Evolutionary conservation across 2,329 filamentous ascomycete species (phyloP), one percentile per base, ranked within the genome.

Genomic region (Myriosclerotinia duriaeana): DNA sequence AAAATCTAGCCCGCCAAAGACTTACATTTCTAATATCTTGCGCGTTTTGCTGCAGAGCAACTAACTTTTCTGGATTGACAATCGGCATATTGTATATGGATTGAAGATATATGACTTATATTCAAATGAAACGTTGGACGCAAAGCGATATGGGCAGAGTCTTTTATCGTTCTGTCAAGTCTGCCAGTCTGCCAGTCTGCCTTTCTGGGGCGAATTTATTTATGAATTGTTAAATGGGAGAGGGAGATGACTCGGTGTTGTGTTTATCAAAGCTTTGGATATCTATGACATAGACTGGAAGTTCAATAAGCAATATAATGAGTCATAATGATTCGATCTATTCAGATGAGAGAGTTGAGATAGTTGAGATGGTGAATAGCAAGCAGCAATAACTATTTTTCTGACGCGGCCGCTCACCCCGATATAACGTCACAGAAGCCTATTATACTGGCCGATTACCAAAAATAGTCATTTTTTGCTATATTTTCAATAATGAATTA

Each of bases 1-100:
- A n/a, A 61, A 65, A 68, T 66, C 55, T 72, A 61, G 71, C 71
- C 71, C 71, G 65, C 70, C 67, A 53, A 44, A 69, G 71, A 74
- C 86, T 78, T 83, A 96, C 93, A 85, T 99, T 99, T 82, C 95
- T 87, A 77, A 99, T 90, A 79, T 93, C 91, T 71, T 93, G 87
- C 73, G 93, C 87, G 77, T 93, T 90, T 78, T 88, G 87, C 83
- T 99, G 95, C 73, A 99, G 87, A 79, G 88, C 87, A 73, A 95
- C 90, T 76, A 99, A 87, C 83, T 96, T 93, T 73, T 97, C 92
- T 70, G 93, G 88, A 71, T 87, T 90, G 72, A 99, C 92, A 72
- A 97, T 89, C 71, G 95, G 94, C 95, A 99, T 99, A 56, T 66
- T 73, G 67, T 58, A 52, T 58, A 63, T 67, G 52, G 62, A 66